Base-by-base conservation (phyloP, 2,329 filamentous ascomycete species). In the Aspergillus alliaceus region DNA sequence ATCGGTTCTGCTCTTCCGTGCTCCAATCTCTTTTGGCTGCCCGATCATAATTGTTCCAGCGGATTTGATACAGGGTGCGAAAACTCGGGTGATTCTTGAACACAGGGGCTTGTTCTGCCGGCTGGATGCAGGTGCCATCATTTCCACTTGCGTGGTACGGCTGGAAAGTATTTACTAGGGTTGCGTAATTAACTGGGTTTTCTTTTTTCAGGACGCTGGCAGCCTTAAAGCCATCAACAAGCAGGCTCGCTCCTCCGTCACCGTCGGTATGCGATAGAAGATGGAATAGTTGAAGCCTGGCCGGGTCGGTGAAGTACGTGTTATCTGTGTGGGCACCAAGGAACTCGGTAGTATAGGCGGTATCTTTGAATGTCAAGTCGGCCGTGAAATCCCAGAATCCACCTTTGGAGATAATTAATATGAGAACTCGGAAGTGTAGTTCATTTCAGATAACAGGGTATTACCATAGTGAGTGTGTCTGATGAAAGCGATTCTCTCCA, bases 21-120 rank as follows among this genome's bases (percentile, higher is more conserved):
- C 72, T 73, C 67, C 86, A 84, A 40, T 79, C 63, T 14, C 85
- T 84, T 58, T 91, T 81, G 2, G 87, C 82, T 1, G 90, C 90
- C 39, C 95, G 82, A 72, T 98, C 95, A 61, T 91, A 89, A 62
- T 93, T 93, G 73, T 99, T 99, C 95, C 95, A 99, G 53, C 93
- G 84, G 6, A 98, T 81, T 55, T 91, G 88, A 29, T 82, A 76
- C 40, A 89, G 69, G 35, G 73, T 67, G 0, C 70, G 68, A 2
- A 74, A 76, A 1, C 72, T 66, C 0, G 76, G 71, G 47, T 86
- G 79, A 42, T 86, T 76, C 56, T 87, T 86, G 8, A 98, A 77
- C 1, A 96, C 90, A 0, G 92, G 90, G 57, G 88, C 90, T 3
- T 82, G 76, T 40, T 77, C 79, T 57, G 87, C 84, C 0, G 93